Evolutionary conservation across 2,329 filamentous ascomycete species (phyloP), one percentile per base, ranked within the genome.

Genomic region (Neodidymelliopsis sp.): DNA sequence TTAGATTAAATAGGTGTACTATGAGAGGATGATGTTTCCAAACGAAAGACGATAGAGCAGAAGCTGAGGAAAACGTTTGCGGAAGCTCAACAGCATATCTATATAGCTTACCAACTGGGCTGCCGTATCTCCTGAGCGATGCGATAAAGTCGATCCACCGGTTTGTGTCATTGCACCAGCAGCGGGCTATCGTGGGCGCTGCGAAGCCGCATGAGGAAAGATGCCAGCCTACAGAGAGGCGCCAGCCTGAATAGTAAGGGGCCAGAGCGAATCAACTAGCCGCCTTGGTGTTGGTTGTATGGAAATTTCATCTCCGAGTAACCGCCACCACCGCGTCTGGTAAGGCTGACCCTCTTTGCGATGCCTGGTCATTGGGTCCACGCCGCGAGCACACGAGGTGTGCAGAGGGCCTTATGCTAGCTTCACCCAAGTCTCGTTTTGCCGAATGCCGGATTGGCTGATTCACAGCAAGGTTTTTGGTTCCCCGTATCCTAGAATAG

Each of bases 1-100:
- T 46, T 46, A 46, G 49, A 52, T 52, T 47, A 52, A 37, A 42
- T 45, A 51, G 29, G 13, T 7, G 44, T 52, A 52, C 27, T 41
- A 47, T 15, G 12, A 46, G 49, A 36, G 6, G 25, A 20, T 34
- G 49, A 38, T 46, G 48, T 36, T 16, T 41, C 47, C 24, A 29
- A 52, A 38, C 49, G 49, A 52, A 23, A 42, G 49, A 37, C 49
- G n/a, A 37, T 46, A 52, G 49, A 52, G 49, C 41, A 23, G 42
- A 19, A 38, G 49, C 42, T 52, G 16, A 41, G 34, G 49, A 35
- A 27, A 41, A 47, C 42, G 42, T 41, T 42, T 52, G 42, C 42
- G 31, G 49, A 41, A 28, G 42, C 6, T 16, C 4, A 25, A 10
- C n/a, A 22, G 23, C 16, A 38, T 50, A 36, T 13, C 42, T 52